Conservation (phyloP, 2,329 filamentous ascomycete species). For the Neofusicoccum cordaticola region DNA sequence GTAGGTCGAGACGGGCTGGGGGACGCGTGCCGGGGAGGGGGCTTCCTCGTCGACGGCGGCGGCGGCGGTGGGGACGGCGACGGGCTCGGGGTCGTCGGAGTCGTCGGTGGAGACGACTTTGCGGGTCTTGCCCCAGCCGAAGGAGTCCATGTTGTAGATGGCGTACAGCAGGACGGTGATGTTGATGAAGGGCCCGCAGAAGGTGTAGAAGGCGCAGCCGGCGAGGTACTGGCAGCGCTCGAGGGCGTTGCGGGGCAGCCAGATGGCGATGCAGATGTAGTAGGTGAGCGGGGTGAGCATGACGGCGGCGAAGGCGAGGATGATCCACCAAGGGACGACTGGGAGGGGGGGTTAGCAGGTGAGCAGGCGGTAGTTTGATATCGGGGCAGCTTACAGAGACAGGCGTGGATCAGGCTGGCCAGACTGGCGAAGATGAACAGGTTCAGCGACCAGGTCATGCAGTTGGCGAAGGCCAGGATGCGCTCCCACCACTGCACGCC, state of each 20-base stretch:
- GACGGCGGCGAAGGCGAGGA: conserved; percentile 25
- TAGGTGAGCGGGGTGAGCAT: conserved; percentile 31
- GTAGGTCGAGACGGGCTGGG: not conserved
- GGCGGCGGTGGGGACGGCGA: not conserved
- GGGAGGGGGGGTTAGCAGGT: not conserved
- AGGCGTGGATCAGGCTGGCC: conserved; percentile 25
- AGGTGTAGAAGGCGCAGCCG: conserved; percentile 28
- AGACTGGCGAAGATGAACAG: conserved; percentile 25
- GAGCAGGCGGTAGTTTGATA: not conserved
- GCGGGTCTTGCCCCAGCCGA: conserved; percentile 48
- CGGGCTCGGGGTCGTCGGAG: not conserved
- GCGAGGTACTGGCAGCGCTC: conserved; percentile 29
- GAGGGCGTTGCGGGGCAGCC: conserved; percentile 25
- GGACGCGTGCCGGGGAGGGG: not conserved
- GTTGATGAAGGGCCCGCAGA: conserved; percentile 42
- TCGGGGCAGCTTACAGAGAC: not conserved
- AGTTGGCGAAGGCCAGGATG: conserved; percentile 46
- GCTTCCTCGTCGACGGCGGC: not conserved
- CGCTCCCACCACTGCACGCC: conserved; percentile 45
- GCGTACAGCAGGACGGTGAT: conserved; percentile 45
- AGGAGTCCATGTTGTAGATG: conserved; percentile 44
- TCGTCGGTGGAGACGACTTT: conserved; percentile 19
- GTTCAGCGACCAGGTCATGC: conserved; percentile 40
- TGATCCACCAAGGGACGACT: conserved; percentile 20
- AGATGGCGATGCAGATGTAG: conserved; percentile 27